phyloP scores from a whole-genome alignment of 805 yeast genomes.

The Hanseniaspora thailandica region DNA sequence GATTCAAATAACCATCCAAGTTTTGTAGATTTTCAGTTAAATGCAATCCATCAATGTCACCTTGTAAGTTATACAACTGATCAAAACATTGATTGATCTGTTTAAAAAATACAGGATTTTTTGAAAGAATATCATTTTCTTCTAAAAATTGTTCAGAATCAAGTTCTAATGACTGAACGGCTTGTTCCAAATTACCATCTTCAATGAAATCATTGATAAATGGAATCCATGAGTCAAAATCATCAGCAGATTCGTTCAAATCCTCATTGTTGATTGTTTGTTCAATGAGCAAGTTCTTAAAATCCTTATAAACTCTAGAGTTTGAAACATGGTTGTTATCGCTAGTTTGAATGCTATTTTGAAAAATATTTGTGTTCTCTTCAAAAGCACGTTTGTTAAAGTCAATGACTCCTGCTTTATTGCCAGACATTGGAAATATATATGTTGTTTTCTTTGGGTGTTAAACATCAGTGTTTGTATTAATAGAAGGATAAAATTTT shows the following conservation, averaged over 20 bases:
- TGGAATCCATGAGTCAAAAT: slow-evolving; percentile 12
- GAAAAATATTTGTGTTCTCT: background rate
- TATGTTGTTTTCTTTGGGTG: background rate
- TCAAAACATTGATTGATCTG: slow-evolving; percentile 8
- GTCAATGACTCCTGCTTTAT: background rate
- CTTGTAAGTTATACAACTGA: background rate
- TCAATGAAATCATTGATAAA: slow-evolving; percentile 10
- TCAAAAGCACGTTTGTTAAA: background rate
- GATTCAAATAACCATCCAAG: background rate
- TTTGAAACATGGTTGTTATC: background rate
- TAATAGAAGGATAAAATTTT: background rate
- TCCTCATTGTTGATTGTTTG: background rate
- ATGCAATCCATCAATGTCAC: background rate
- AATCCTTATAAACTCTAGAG: slow-evolving; percentile 1
- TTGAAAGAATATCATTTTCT: slow-evolving; percentile 3
- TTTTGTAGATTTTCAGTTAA: background rate
- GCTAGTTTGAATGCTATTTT: background rate
- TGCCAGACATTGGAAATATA: background rate
- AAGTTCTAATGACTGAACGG: background rate
- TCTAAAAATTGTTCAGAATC: slow-evolving; percentile 6
- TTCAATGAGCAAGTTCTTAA: background rate
- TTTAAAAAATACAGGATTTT: slow-evolving; percentile 6
- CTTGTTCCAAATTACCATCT: background rate
- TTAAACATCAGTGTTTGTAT: background rate
- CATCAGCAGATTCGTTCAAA: background rate